Base-by-base conservation (phyloP, 2,329 filamentous ascomycete species). In the Periconia digitata region DNA sequence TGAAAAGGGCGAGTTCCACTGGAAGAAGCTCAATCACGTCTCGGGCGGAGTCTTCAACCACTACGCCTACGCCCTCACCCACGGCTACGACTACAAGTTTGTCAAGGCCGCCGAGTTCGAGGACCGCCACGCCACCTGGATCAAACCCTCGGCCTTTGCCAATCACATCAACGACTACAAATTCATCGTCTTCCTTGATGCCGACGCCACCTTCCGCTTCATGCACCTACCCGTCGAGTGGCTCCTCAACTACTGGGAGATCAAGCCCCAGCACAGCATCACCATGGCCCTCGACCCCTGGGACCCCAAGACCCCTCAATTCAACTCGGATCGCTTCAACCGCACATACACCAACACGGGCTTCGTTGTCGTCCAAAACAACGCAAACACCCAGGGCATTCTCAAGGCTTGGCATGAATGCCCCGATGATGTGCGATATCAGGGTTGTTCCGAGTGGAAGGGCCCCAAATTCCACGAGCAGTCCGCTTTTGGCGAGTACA, bases 361-460 rank as follows among this genome's bases (percentile, higher is more conserved):
- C 16, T 80, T 81, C 69, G 79, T 81, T 61, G 66, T 81, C 34
- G 73, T 78, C 3, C 78, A 81, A 64, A 79, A 79, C 62, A 77
- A 77, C 55, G 61, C 71, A 15, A 73, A 72, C 53, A 78, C 76
- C 0, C 73, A 74, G 53, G 69, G 76, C 24, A 77, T 81, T 29
- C 67, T 81, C 34, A 72, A 76, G 49, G 76, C 75, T 38, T 81
- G 79, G 79, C 67, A 70, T 63, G 54, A 70, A 45, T 73, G 70
- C 43, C 69, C 70, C 1, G 66, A 70, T 8, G 63, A 71, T 42
- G 56, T 56, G 13, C 61, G 63, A 21, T 73, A 72, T 45, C 49
- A 56, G 39, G 63, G 62, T 48, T 73, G 70, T 64, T 69, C 66
- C 20, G 50, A 71, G 35, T 72, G 68, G 69, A 71, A 69, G 51